These are phyloP conservation scores for Phytophthora sp. DNA, from an alignment of 352 stramenopile genomes.

Conservation along the genomic window DNA sequence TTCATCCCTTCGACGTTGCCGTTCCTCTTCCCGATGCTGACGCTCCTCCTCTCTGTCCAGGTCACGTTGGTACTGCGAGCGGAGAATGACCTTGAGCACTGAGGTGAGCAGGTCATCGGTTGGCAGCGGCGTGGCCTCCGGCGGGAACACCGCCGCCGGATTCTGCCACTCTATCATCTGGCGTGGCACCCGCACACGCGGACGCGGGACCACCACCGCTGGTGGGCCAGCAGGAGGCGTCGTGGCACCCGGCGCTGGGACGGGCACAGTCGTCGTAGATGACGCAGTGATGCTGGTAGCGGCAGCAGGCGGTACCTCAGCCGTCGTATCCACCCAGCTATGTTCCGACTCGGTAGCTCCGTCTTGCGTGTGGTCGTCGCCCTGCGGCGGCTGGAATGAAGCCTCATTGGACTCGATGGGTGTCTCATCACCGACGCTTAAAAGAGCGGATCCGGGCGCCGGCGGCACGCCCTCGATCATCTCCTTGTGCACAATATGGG, in stretches of 20 bases:
- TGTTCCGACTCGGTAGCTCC: conserved; percentile 33
- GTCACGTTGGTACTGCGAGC: conserved; percentile 46
- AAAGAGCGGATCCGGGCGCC: background rate
- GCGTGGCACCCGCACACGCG: conserved; percentile 9
- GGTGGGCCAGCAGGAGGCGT: conserved; percentile 1
- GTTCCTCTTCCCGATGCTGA: conserved; percentile 35
- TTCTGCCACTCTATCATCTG: conserved; percentile 30
- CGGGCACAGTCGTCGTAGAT: conserved; percentile 2
- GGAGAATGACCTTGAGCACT: conserved; percentile 42
- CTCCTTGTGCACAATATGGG: conserved; percentile 45
- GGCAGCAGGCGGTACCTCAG: conserved; percentile 11
- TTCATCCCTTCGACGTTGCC: conserved; percentile 36
- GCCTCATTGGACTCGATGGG: conserved; percentile 22
- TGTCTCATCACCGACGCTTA: conserved; percentile 18
- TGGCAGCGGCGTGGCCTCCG: conserved; percentile 24
- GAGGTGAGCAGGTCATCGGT: conserved; percentile 42
- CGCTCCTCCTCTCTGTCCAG: conserved; percentile 44
- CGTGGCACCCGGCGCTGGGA: background rate
- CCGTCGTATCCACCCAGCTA: conserved; percentile 28
- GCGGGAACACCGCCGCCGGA: conserved; percentile 23
- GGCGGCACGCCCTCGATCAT: conserved; percentile 37
- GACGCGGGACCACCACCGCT: conserved; percentile 7
- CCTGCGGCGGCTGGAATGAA: conserved; percentile 25
- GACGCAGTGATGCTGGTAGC: background rate
- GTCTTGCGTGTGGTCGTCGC: conserved; percentile 29